phyloP scores from a whole-genome alignment of 139 green algal genomes.

The Picochlorum sp. region DNA sequence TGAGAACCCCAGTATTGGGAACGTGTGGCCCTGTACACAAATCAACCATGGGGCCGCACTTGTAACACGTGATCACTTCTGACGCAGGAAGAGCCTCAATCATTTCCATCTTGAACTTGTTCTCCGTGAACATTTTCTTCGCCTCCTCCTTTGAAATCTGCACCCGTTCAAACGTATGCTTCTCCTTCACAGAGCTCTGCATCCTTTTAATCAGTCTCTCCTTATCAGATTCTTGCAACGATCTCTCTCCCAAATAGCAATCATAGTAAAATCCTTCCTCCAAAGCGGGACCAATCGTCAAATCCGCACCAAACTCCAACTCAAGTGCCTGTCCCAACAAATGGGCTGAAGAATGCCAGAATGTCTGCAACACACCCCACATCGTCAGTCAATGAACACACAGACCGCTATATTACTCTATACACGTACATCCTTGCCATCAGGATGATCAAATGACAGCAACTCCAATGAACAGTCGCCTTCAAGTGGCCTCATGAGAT shows the following conservation, averaged over 20 bases:
- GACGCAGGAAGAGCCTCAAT: constrained; percentile 75
- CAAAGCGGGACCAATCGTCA: constrained; percentile 91
- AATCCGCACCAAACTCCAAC: constrained; percentile 84
- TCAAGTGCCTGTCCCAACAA: constrained; percentile 92
- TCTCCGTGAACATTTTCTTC: constrained; percentile 93
- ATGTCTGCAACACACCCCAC: constrained; percentile 62
- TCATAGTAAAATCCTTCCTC: constrained; percentile 99
- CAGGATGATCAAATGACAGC: constrained; percentile 73
- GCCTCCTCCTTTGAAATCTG: constrained; percentile 87
- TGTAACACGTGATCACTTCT: constrained; percentile 75
- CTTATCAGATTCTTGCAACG: constrained; percentile 65
- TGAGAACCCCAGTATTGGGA: constrained; percentile 79
- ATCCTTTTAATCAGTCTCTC: constrained; percentile 68
- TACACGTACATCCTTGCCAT: constrained; percentile 72
- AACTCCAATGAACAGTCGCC: constrained; percentile 79
- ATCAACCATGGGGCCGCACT: constrained; percentile 92
- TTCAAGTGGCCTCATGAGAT: constrained; percentile 80
- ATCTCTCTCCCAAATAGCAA: constrained; percentile 80
- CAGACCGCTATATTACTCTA: background rate
- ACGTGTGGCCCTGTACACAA: constrained; percentile 91
- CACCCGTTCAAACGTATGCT: constrained; percentile 84
- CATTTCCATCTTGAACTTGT: constrained; percentile 99
- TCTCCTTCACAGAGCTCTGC: constrained; percentile 73
- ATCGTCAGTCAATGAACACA: background rate
- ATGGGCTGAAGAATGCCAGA: constrained; percentile 93